Conservation (phyloP, 1,284 basidiomycete species). For the Peniophora sp. region DNA sequence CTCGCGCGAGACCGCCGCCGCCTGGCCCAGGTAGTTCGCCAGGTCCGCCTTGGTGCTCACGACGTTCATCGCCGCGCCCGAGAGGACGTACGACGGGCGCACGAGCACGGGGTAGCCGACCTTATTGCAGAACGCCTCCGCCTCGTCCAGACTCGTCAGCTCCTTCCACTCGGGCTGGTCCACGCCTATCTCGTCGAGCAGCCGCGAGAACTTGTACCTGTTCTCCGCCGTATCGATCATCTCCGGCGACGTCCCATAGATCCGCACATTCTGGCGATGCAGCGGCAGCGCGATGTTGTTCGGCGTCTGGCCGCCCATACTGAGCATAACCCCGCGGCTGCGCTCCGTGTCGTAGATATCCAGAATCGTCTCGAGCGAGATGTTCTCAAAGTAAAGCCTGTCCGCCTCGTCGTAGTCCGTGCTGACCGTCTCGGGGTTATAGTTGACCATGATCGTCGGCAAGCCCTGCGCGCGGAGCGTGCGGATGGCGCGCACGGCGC, state of each 20-base stretch:
- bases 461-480: conserved; percentile 92
- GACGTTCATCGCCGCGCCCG: conserved; percentile 99
- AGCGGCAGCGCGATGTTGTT: conserved; percentile 97
- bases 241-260: conserved; percentile 97
- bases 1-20: conserved; percentile 94
- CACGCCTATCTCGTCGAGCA: conserved; percentile 95
- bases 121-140: conserved; percentile 80
- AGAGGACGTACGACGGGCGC: conserved; percentile 95
- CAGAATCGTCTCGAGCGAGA: conserved; percentile 91
- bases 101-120: conserved; percentile 96
- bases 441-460: conserved; percentile 99
- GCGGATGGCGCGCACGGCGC: conserved; percentile 93
- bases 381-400: conserved; percentile 97
- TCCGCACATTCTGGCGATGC: conserved; percentile 94
- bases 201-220: conserved; percentile 97
- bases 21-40: conserved; percentile 87
- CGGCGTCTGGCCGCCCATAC: conserved; percentile 98
- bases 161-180: conserved; percentile 99
- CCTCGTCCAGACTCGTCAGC: conserved; percentile 86
- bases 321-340: conserved; percentile 87
- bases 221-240: conserved; percentile 99
- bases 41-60: conserved; percentile 92
- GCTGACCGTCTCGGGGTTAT: conserved; percentile 98
- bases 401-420: conserved; percentile 99
- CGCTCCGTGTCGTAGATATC: conserved; percentile 95